These are phyloP conservation scores for Pythium phragmitis DNA, from an alignment of 352 stramenopile genomes.

Conservation along the genomic window DNA sequence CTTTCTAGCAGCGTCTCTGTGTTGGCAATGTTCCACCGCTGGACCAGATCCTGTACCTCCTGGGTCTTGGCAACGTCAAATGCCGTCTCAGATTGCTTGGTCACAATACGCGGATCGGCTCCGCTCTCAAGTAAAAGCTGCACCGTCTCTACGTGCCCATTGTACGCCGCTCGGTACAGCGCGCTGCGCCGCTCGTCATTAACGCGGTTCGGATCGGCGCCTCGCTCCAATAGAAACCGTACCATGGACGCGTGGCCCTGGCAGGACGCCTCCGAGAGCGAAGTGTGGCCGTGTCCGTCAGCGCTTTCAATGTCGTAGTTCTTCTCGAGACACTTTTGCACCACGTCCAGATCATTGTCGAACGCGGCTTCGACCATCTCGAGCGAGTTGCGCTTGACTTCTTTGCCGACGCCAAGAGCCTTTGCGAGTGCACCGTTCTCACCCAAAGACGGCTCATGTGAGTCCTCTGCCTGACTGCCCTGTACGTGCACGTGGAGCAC, in stretches of 20 bases:
- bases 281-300: constrained; percentile 84
- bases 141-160: constrained; percentile 74
- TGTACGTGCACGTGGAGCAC: constrained; percentile 42
- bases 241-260: constrained; percentile 79
- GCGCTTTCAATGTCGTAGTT: constrained; percentile 87
- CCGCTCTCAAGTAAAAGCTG: constrained; percentile 67
- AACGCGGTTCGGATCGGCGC: constrained; percentile 83
- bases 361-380: constrained; percentile 89
- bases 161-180: constrained; percentile 86
- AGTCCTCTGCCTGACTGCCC: constrained; percentile 9
- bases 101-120: constrained; percentile 66
- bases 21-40: constrained; percentile 66
- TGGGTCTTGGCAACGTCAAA: constrained; percentile 86
- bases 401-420: constrained; percentile 51
- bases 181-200: constrained; percentile 85
- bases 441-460: not conserved
- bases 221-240: constrained; percentile 61
- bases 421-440: constrained; percentile 40
- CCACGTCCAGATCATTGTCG: constrained; percentile 76
- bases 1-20: constrained; percentile 71
- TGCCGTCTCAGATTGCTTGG: constrained; percentile 74
- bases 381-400: constrained; percentile 68
- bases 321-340: constrained; percentile 75
- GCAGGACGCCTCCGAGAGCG: constrained; percentile 83
- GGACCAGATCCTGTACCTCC: constrained; percentile 56